Conservation (phyloP, 1,284 basidiomycete species). For the Volvariella surrecta region DNA sequence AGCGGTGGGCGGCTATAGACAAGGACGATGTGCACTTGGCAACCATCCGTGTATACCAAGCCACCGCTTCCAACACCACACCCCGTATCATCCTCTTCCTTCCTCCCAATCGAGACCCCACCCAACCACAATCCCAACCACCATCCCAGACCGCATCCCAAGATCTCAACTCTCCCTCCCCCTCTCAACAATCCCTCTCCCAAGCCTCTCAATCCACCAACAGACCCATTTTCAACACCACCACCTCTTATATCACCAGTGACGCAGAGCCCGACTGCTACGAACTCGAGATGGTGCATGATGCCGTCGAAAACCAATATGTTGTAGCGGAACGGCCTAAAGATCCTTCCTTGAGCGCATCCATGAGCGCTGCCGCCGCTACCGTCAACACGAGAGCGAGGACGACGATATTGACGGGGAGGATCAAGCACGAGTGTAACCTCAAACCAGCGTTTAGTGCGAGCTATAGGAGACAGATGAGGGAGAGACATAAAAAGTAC, state of each 20-base stretch:
- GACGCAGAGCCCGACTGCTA: conserved; percentile 52
- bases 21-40: conserved; percentile 62
- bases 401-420: conserved; percentile 66
- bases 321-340: conserved; percentile 72
- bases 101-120: conserved; percentile 46
- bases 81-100: conserved; percentile 62
- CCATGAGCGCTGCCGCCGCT: conserved; percentile 19
- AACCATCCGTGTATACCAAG: conserved; percentile 65
- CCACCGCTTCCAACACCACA: conserved; percentile 29
- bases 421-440: conserved; percentile 69
- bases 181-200: conserved; percentile 7
- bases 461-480: conserved; percentile 56
- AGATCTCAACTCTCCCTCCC: not conserved
- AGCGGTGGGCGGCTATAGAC: conserved; percentile 57
- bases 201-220: conserved; percentile 25
- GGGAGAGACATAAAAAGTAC: conserved; percentile 48
- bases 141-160: too few relatives aligned
- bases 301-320: conserved; percentile 67
- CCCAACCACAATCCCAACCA: conserved; percentile 9
- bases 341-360: conserved; percentile 37
- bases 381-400: conserved; percentile 46
- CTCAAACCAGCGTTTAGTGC: conserved; percentile 56
- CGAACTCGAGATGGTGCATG: conserved; percentile 72
- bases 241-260: conserved; percentile 22
- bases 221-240: conserved; percentile 29